These are phyloP conservation scores for Epichloe elymi DNA, from an alignment of 2,329 filamentous ascomycete species.

Conservation along the genomic window DNA sequence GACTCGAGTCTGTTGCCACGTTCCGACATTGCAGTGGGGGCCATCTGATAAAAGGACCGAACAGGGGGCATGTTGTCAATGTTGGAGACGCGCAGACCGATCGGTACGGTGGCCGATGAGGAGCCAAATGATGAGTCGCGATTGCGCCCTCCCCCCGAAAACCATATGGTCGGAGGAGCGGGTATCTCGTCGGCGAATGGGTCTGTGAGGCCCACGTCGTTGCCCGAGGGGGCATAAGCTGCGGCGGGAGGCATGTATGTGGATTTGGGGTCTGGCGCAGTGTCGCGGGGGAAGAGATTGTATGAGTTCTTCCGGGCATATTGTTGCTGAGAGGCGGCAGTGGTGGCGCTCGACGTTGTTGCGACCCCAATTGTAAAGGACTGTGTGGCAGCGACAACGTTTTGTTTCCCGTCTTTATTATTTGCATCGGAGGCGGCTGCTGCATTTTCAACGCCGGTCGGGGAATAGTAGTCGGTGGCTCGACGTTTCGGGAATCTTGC, in stretches of 20 bases:
- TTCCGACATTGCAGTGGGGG: not conserved
- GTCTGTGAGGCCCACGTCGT: not conserved
- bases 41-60: constrained; percentile 8
- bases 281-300: constrained; percentile 10
- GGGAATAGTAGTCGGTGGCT: not conserved
- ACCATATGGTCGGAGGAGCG: constrained; percentile 32
- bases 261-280: constrained; percentile 12
- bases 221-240: constrained; percentile 4
- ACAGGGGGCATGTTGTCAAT: constrained; percentile 33
- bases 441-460: not conserved
- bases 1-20: not conserved
- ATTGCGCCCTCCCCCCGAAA: constrained; percentile 23
- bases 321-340: not conserved
- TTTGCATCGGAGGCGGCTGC: not conserved
- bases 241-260: constrained; percentile 26
- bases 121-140: constrained; percentile 51
- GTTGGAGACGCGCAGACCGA: constrained; percentile 54
- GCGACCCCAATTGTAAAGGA: not conserved
- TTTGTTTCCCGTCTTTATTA: not conserved
- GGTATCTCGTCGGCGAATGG: constrained; percentile 11
- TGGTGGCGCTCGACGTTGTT: not conserved
- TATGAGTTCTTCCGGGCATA: constrained; percentile 1
- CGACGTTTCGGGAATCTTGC: not conserved
- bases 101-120: constrained; percentile 58
- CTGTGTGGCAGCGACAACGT: not conserved